Evolutionary conservation across 1,284 basidiomycete genomes (phyloP), one percentile per base, ranked within the genome.

Genomic region (Erythrobasidium hasegawianum): DNA sequence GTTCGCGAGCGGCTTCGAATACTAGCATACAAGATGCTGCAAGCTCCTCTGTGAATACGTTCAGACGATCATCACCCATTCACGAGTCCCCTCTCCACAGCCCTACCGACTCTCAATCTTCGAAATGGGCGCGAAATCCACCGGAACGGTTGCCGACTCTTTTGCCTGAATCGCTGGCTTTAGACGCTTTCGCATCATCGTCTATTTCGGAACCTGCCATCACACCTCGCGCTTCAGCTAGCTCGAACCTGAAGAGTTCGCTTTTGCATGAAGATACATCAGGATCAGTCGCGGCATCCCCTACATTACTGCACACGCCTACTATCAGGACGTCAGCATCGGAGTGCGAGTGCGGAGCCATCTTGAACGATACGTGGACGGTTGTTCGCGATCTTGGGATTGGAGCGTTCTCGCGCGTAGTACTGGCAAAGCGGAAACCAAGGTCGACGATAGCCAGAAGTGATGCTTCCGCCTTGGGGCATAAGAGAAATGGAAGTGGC

Each of bases 321-420:
- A 14, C 5, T 18, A 16, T 40, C 38, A 9, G 13, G 14, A 53
- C 45, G 1, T 45, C 62, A 1, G 33, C 41, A 24, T 16, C 26
- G 20, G 62, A 58, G 52, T 18, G 20, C 8, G 62, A 65, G 20
- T 43, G 59, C 7, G 68, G 68, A 14, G 52, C 40, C 11, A n/a
- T 60, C 5, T 45, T 69, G n/a, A 56, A 60, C 18, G 33, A 43
- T 1, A 18, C 33, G 2, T 73, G 62, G 52, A 18, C 41, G 13
- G 66, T 74, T 41, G 40, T 68, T 26, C 66, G 64, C 0, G 16
- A 69, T 29, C 54, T 73, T 14, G 74, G 74, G 43, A 66, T 70
- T 13, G 74, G 74, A 4, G 70, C 74, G 9, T 75, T 74, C 56
- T 71, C 70, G 9, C 57, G 65, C 2, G 73, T 74, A 13, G 72